Evolutionary conservation across 2,329 filamentous ascomycete genomes (phyloP).

Genomic region (Cladophialophora bantiana): DNA sequence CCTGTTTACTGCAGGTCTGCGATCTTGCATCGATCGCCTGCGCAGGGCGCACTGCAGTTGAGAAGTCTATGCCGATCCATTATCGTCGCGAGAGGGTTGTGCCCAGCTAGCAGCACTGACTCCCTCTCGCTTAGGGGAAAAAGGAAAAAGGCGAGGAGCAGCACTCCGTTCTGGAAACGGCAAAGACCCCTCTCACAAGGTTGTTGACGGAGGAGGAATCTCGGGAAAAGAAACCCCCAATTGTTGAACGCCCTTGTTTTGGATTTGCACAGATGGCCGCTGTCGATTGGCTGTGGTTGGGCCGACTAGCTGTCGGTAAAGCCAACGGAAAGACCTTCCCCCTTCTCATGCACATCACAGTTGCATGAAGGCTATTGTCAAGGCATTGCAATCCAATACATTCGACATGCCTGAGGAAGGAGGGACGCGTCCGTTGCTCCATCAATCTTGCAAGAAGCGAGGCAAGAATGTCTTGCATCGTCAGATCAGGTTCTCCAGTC

Average conservation of each 20-base stretch:
- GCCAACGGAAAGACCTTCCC: slow-evolving; percentile 22
- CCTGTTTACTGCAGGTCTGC: slow-evolving; percentile 29
- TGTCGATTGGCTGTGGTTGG: slow-evolving; percentile 26
- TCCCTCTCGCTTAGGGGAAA: slow-evolving; percentile 22
- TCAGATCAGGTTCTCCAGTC: slow-evolving; percentile 17
- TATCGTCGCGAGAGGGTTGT: background rate
- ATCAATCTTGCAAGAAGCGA: slow-evolving; percentile 4
- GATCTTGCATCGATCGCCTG: slow-evolving; percentile 38
- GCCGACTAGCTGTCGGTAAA: slow-evolving; percentile 26
- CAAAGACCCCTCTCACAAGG: slow-evolving; percentile 11
- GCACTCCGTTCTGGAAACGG: slow-evolving; percentile 23
- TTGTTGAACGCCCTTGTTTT: slow-evolving; percentile 22
- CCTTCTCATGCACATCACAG: slow-evolving; percentile 36
- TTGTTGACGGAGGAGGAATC: slow-evolving; percentile 14
- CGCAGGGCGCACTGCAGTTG: slow-evolving; percentile 28
- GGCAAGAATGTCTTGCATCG: slow-evolving; percentile 27
- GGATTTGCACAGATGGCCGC: slow-evolving; percentile 11
- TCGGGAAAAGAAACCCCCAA: slow-evolving; percentile 4
- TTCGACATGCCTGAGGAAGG: slow-evolving; percentile 13
- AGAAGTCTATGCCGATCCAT: slow-evolving; percentile 19
- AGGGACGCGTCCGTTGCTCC: background rate
- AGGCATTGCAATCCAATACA: slow-evolving; percentile 14
- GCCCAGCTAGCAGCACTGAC: slow-evolving; percentile 7
- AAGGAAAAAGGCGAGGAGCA: background rate
- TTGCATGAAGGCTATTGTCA: slow-evolving; percentile 19